Conservation (phyloP, 306 rosid species). For the Pterocarpus santalinus region DNA sequence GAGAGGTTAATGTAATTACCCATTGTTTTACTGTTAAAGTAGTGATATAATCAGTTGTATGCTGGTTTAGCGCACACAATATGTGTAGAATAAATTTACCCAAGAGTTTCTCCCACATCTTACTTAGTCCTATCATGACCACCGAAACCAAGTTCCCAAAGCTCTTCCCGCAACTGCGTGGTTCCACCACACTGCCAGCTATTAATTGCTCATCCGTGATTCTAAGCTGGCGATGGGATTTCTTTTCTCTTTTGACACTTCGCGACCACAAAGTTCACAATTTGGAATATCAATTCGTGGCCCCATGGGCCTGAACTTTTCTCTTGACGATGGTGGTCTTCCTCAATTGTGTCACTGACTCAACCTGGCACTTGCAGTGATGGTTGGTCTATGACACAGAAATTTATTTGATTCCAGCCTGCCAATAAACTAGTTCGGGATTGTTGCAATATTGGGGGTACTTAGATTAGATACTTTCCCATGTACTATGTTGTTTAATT, state of each 20-base stretch:
- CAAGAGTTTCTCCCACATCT: too few relatives aligned
- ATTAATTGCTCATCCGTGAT: slow-evolving; percentile 1
- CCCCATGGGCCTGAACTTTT: slow-evolving; percentile 7
- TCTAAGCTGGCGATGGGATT: neutral
- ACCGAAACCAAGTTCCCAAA: too few relatives aligned
- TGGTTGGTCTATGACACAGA: slow-evolving; percentile 30
- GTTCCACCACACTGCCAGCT: neutral
- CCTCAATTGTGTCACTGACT: neutral
- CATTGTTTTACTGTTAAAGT: too few relatives aligned
- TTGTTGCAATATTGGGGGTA: slow-evolving; percentile 3
- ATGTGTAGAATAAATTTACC: too few relatives aligned
- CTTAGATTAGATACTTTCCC: neutral
- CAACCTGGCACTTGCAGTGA: slow-evolving; percentile 24
- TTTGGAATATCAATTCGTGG: neutral
- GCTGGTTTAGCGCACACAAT: too few relatives aligned
- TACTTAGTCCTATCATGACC: too few relatives aligned
- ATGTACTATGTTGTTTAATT: slow-evolving; percentile 27
- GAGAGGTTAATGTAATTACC: too few relatives aligned
- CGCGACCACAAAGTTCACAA: neutral
- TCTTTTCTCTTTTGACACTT: neutral
- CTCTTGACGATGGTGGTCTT: neutral
- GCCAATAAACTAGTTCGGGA: slow-evolving; percentile 15
- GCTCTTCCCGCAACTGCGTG: neutral
- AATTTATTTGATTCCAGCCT: slow-evolving; percentile 37
- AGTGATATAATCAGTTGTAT: too few relatives aligned